Percentiles rank a stretch among this genome's conserved stretches.
Evolutionary conservation across 2,329 filamentous ascomycete species (phyloP).

Genomic region (Xylariaceae sp.): DNA sequence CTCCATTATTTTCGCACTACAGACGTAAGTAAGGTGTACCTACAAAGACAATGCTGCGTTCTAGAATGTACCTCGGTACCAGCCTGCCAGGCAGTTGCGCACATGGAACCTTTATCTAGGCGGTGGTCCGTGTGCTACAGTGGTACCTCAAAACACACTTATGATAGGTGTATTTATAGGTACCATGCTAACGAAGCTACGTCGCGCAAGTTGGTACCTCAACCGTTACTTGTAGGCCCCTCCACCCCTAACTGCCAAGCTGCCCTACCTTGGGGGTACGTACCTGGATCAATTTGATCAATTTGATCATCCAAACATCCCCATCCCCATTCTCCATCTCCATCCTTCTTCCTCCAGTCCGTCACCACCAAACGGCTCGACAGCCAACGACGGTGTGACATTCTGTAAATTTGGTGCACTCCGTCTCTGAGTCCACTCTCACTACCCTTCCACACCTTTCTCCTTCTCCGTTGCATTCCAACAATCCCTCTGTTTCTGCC

Average conservation of each 20-base stretch:
- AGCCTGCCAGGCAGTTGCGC: too few relatives aligned
- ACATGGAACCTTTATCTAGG: too few relatives aligned
- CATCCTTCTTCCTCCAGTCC: slow-evolving; percentile 12
- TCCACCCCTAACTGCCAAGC: not conserved
- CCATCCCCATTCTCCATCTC: slow-evolving; percentile 18
- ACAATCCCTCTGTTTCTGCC: slow-evolving; percentile 1
- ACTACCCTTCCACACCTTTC: not conserved
- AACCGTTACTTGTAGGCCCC: too few relatives aligned
- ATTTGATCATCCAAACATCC: slow-evolving; percentile 18
- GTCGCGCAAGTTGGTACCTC: too few relatives aligned
- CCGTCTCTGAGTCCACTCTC: slow-evolving; percentile 6
- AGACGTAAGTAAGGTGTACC: too few relatives aligned
- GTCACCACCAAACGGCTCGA: slow-evolving; percentile 14
- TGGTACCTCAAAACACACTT: too few relatives aligned
- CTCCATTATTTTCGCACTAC: too few relatives aligned
- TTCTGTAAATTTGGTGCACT: slow-evolving; percentile 3
- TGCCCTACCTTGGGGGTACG: not conserved
- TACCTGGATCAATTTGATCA: slow-evolving; percentile 2
- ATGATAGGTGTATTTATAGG: too few relatives aligned
- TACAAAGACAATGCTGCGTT: too few relatives aligned
- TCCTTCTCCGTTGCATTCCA: slow-evolving; percentile 9
- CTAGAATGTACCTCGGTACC: too few relatives aligned
- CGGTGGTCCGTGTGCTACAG: too few relatives aligned
- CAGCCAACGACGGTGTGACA: slow-evolving; percentile 10
- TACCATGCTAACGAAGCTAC: too few relatives aligned